Conservation (phyloP, 208 protist species). For the Polymyxa betae region DNA sequence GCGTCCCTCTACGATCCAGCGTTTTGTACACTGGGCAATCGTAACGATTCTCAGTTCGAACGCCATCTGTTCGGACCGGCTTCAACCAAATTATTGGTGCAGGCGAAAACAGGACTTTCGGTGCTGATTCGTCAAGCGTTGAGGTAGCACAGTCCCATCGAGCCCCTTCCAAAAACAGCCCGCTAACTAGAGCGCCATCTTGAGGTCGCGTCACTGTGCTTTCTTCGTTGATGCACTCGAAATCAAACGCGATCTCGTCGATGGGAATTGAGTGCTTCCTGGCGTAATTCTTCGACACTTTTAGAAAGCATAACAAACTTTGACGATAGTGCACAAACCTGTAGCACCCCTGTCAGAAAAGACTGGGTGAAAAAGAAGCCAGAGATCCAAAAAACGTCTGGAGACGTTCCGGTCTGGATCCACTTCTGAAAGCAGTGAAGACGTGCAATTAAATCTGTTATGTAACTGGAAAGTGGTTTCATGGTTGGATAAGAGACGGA, state of each 20-base stretch:
- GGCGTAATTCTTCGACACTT: slow-evolving; percentile 88
- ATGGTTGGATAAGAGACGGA: slow-evolving; percentile 62
- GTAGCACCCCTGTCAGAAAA: slow-evolving; percentile 91
- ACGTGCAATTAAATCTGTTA: slow-evolving; percentile 73
- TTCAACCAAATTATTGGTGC: slow-evolving; percentile 89
- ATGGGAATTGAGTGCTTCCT: slow-evolving; percentile 88
- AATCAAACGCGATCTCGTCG: slow-evolving; percentile 91
- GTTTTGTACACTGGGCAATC: slow-evolving; percentile 96
- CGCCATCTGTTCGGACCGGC: slow-evolving; percentile 69
- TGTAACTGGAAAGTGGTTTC: slow-evolving; percentile 74
- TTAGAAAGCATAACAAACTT: not conserved
- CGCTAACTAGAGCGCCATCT: slow-evolving; percentile 83
- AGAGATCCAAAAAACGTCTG: slow-evolving; percentile 88
- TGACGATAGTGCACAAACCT: slow-evolving; percentile 72
- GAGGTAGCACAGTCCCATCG: slow-evolving; percentile 82
- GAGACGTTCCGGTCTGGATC: slow-evolving; percentile 74
- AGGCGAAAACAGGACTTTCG: slow-evolving; percentile 89
- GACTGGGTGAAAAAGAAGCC: slow-evolving; percentile 91
- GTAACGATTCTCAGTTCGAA: slow-evolving; percentile 73
- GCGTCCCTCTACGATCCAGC: slow-evolving; percentile 85
- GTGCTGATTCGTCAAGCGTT: slow-evolving; percentile 85
- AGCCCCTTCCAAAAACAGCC: slow-evolving; percentile 93
- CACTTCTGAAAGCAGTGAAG: slow-evolving; percentile 72
- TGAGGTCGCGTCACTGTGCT: slow-evolving; percentile 22
- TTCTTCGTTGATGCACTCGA: slow-evolving; percentile 74